Evolutionary conservation across 352 stramenopile species (phyloP).

Genomic region (Globisporangium cylindrosporum): DNA sequence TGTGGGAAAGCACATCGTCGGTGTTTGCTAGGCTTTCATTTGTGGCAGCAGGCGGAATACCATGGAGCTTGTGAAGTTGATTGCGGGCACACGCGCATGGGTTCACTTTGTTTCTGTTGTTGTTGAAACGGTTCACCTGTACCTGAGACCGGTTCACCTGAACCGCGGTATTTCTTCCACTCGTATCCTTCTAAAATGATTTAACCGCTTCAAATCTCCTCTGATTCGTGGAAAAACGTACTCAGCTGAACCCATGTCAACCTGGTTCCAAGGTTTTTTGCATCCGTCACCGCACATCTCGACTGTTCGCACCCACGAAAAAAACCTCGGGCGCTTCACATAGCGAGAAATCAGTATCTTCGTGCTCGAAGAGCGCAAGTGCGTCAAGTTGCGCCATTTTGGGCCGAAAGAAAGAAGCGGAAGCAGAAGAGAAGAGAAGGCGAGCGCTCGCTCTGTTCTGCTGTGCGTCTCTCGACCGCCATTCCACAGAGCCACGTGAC

Average conservation of each 20-base stretch:
- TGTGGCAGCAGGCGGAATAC: not conserved
- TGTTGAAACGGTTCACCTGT: not conserved
- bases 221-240: conserved; percentile 1
- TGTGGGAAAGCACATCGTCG: not conserved
- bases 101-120: not conserved
- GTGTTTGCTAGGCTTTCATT: no score
- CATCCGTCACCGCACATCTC: not conserved
- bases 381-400: conserved; percentile 1
- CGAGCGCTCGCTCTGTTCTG: not conserved
- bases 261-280: not conserved
- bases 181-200: not conserved
- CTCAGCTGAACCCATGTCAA: not conserved
- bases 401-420: not conserved
- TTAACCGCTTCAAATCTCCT: not conserved
- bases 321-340: not conserved
- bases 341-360: conserved; percentile 5
- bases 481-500: not conserved
- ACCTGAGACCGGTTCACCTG: not conserved
- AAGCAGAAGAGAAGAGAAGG: not conserved
- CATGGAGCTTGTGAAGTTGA: not conserved
- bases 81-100: not conserved
- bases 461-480: not conserved
- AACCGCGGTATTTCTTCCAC: not conserved
- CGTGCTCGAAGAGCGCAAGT: not conserved
- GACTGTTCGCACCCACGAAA: not conserved